Base-by-base conservation (phyloP, 2,329 filamentous ascomycete genomes). In the Diaporthe citriasiana region DNA sequence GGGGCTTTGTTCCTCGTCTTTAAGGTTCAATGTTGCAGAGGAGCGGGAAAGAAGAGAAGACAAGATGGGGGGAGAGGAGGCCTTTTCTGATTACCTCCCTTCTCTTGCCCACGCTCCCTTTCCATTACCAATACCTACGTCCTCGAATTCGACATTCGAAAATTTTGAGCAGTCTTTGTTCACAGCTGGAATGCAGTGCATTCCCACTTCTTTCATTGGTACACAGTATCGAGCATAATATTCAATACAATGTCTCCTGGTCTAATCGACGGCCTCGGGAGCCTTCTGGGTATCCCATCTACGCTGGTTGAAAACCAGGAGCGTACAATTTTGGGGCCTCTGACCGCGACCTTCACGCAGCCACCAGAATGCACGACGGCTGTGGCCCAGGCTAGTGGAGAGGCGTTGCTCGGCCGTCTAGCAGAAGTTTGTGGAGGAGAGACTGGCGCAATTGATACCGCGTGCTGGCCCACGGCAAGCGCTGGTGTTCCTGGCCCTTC, bases 321-420 rank as follows among this genome's bases (percentile, higher is more conserved):
- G 9, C 45, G 25, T 25, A 71, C 56, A 5, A 71, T 33, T 17
- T 47, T 71, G 22, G 70, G 70, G 8, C 70, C 70, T 8, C 47
- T 71, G 17, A 71, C 70, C n/a, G 19, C 70, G 25, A 71, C 70
- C n/a, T 71, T 71, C 22, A 71, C 70, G 13, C 70, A 71, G n/a
- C 70, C 70, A 19, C 45, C 70, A 33, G 57, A 59, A n/a, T 71
- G 70, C 22, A 55, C 56, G 35, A 45, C 59, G 33, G 70, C 70
- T 30, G 33, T 63, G 5, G 56, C 70, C 25, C 33, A 19, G 9
- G 27, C 30, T 12, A 40, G 27, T 13, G 56, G 53, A 25, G 3
- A 63, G 22, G 19, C 2, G 4, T n/a, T 71, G 12, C 22, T 57
- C n/a, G 70, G 70, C 6, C 59, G 47, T 10, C 57, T 71, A 27